Evolutionary conservation across 2,329 filamentous ascomycete species (phyloP), one percentile per base, ranked within the genome.

Genomic region (Byssothecium circinans): DNA sequence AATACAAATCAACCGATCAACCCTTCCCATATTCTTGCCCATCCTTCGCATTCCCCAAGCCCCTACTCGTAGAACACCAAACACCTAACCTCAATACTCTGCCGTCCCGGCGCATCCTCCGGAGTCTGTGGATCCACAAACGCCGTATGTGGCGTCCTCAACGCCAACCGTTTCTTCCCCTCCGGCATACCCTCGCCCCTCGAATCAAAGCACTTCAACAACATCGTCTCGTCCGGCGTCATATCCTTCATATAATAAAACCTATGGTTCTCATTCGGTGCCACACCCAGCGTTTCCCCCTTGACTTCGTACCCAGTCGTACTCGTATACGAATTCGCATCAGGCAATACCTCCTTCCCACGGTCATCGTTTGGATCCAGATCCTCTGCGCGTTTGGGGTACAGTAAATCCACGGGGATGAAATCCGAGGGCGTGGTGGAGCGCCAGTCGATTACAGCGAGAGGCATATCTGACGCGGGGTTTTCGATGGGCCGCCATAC

Each of bases 201-300:
- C 8, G 69, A 74, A 50, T 78, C 75, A 51, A 74, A 78, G 52
- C 75, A 78, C 65, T 78, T 81, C 52, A 81, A 69, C 47, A 81
- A 63, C 70, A 81, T 73, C 0, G 77, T 77, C 61, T 81, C 78
- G 2, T 78, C 74, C 0, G 77, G 77, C 17, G 76, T 81, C 84
- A 87, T 87, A 58, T 86, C 84, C 69, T 85, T 86, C 62, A 81
- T 73, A 56, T 87, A 88, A 58, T 80, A 86, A 58, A 85, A 85
- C 56, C 75, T 74, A 63, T 88, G 85, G 14, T 65, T 67, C 7
- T 81, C 77, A 54, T 73, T 86, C 2, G 82, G 76, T 37, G 76
- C 72, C 0, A 88, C 80, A 0, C 74, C 76, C 61, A 84, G 78
- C 1, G 83, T 87, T 72, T 87, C 84, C 17, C 85, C 83, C 52